A percentile compares a stretch with the other conserved stretches of the same genome.
These are phyloP conservation scores for Mucor velutinosus DNA, from an alignment of 371 early-diverging fungal genomes.

Conservation along the genomic window DNA sequence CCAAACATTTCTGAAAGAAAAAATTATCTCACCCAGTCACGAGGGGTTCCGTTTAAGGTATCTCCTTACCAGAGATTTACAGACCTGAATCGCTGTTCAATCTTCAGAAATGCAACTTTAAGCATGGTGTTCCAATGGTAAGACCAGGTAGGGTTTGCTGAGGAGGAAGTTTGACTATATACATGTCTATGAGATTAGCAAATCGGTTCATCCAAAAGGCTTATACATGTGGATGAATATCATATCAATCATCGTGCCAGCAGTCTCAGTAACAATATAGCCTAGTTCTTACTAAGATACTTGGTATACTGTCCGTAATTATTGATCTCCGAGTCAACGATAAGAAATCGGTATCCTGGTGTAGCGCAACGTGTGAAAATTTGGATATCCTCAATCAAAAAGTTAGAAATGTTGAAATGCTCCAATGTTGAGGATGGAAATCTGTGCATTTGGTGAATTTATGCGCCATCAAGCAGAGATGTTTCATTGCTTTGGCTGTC, in stretches of 20 bases:
- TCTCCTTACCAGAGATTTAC: neutral
- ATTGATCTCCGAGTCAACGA: neutral
- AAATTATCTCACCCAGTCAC: slow-evolving; percentile 1
- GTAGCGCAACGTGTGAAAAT: neutral
- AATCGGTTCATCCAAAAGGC: neutral
- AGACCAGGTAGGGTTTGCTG: neutral
- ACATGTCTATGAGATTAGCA: neutral
- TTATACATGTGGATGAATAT: neutral
- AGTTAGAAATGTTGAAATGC: too few species aligned
- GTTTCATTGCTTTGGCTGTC: neutral
- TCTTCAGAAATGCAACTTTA: neutral
- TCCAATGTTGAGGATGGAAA: neutral
- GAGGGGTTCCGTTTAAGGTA: neutral
- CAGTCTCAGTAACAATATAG: neutral
- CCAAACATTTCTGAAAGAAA: neutral
- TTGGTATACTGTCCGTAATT: too few species aligned
- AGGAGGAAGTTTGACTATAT: neutral
- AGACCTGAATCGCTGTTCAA: neutral
- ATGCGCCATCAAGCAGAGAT: neutral
- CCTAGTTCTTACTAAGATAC: neutral
- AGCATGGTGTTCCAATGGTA: neutral
- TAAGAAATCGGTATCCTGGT: neutral
- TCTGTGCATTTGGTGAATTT: too few species aligned
- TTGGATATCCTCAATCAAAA: too few species aligned
- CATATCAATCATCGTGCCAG: neutral